A percentile compares a stretch with the other conserved stretches of the same genome.
Evolutionary conservation across 2,329 filamentous ascomycete species (phyloP).

Genomic region (Polytolypa hystricis): DNA sequence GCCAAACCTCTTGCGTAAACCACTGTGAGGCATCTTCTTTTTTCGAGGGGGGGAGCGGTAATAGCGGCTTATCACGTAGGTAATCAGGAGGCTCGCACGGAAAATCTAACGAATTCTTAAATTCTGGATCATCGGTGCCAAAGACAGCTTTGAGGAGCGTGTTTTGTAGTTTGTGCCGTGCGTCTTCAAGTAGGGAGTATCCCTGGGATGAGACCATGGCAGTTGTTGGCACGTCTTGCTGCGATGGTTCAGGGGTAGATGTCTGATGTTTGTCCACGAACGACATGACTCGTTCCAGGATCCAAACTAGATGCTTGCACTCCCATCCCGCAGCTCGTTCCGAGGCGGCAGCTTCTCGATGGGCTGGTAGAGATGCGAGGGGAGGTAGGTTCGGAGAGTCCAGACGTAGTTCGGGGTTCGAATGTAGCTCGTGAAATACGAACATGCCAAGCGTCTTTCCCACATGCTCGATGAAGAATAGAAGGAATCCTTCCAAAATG

Average conservation of each 20-base stretch:
- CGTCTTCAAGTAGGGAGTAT: constrained; percentile 7
- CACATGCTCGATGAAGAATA: constrained; percentile 26
- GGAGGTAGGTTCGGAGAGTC: constrained; percentile 18
- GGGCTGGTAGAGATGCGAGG: constrained; percentile 21
- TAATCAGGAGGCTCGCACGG: constrained; percentile 11
- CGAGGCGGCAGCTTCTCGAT: constrained; percentile 12
- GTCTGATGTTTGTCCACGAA: constrained; percentile 13
- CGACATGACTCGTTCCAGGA: constrained; percentile 22
- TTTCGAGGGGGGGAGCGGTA: constrained; percentile 10
- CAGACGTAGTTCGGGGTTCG: constrained; percentile 16
- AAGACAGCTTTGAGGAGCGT: constrained; percentile 34
- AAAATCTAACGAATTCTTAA: constrained; percentile 19
- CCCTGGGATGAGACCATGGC: constrained; percentile 1
- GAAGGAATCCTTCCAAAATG: constrained; percentile 34
- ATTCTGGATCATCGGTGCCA: constrained; percentile 22
- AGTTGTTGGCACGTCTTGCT: constrained; percentile 2
- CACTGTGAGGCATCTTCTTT: constrained; percentile 37
- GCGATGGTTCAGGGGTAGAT: constrained; percentile 1
- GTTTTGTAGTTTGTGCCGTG: constrained; percentile 26
- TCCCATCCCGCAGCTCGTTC: constrained; percentile 22
- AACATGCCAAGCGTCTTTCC: constrained; percentile 31
- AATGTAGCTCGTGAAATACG: constrained; percentile 26
- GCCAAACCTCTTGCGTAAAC: constrained; percentile 48
- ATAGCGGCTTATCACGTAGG: not conserved
- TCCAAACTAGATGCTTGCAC: constrained; percentile 25